Conservation (phyloP, 306 rosid species). For the Ochetophila trinervis region DNA sequence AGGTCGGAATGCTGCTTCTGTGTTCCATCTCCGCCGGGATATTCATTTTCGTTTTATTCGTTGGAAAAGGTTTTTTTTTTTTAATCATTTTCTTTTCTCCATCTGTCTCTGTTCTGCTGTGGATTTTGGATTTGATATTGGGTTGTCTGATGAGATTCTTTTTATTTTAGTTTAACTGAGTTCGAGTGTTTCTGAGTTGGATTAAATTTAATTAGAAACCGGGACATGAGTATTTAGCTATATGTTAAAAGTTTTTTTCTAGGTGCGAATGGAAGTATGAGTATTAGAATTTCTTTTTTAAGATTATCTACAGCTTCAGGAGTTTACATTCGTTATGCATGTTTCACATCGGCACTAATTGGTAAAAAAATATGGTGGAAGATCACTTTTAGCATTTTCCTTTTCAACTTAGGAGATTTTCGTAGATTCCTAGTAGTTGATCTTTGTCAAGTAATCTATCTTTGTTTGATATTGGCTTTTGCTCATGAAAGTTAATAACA, state of each 20-base stretch:
- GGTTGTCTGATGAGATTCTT: background rate
- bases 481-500: no score
- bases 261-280: background rate
- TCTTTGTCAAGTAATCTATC: background rate
- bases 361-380: background rate
- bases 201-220: background rate
- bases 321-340: background rate
- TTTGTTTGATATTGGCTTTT: background rate
- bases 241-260: no score
- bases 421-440: background rate
- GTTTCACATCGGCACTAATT: background rate
- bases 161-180: background rate
- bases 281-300: background rate
- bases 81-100: slow-evolving; percentile 6
- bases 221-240: background rate
- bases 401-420: background rate
- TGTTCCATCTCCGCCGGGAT: slow-evolving; percentile 70
- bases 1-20: slow-evolving; percentile 88
- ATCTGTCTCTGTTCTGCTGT: background rate
- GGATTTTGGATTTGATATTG: background rate
- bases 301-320: background rate
- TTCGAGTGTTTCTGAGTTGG: background rate
- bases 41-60: slow-evolving; percentile 77
- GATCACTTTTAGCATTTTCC: background rate
- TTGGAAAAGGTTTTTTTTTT: slow-evolving; percentile 77